Evolutionary conservation across 208 protist genomes (phyloP), one percentile per base, ranked within the genome.

Genomic region (Angomonas deanei): DNA sequence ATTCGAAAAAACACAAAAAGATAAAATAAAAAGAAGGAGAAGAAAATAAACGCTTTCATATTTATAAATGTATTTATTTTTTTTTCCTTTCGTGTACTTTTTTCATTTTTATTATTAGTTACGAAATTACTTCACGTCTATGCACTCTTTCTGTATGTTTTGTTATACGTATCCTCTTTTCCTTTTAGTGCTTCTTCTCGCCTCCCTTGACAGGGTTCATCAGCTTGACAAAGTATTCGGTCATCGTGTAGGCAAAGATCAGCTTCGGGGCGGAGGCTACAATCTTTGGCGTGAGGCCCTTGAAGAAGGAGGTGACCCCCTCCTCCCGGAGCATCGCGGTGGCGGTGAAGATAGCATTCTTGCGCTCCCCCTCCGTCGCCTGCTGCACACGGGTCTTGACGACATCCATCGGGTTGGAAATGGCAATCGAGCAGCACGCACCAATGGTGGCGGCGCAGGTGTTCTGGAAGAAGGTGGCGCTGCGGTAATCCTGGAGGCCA

Each of bases 301-400:
- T 96, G 71, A 93, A 93, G 65, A 92, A 88, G n/a, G 91, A 84
- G 17, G 68, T 62, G 30, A 68, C 19, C 32, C 91, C 91, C 74
- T 96, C 91, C 52, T 94, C 82, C n/a, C 66, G 65, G 26, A 94
- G 57, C 62, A 96, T 83, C 23, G 66, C 24, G 23, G 66, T 73
- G 17, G 84, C 68, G 24, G 70, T 76, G 10, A 47, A 6, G 10
- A 88, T 57, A 2, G 74, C 85, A 58, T 71, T 88, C 31, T 74
- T 65, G n/a, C 72, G 68, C 36, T 74, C 42, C 1, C 75, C 81
- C 24, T 68, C 81, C 26, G 78, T 83, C 57, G 82, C 71, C 36
- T 73, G 77, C 76, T 97, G 92, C 70, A 96, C 86, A 31, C 90
- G 89, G n/a, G 89, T 97, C 77, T 97, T 97, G 33, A 97, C 72